Conservation (phyloP, 2,329 filamentous ascomycete species). For the Dothideomycetidae sp. region DNA sequence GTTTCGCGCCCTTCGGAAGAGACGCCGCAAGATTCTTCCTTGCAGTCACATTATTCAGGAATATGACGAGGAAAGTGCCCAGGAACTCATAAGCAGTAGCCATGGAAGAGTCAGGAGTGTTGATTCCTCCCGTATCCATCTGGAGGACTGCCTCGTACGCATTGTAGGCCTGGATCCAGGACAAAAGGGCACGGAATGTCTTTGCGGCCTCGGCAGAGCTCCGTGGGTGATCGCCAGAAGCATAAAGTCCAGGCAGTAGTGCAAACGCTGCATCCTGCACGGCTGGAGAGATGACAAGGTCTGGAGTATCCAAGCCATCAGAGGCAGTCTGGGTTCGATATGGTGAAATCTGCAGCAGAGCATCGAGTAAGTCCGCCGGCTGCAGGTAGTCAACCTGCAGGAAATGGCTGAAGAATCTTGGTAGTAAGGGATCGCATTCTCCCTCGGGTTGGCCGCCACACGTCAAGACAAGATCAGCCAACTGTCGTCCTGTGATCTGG, state of each 20-base stretch:
- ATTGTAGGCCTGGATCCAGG: conserved; percentile 19
- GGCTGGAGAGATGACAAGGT: conserved; percentile 14
- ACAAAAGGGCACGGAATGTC: conserved; percentile 15
- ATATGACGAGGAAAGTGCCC: conserved; percentile 17
- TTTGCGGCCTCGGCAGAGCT: conserved; percentile 12
- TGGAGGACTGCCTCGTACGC: conserved; percentile 20
- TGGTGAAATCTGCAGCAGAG: conserved; percentile 18
- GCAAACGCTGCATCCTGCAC: conserved; percentile 22
- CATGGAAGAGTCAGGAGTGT: conserved; percentile 15
- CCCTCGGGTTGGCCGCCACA: conserved; percentile 3
- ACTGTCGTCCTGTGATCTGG: conserved; percentile 4
- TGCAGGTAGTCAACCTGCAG: conserved; percentile 15
- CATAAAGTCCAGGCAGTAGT: conserved; percentile 17
- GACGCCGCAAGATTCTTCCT: conserved; percentile 5
- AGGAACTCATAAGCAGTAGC: conserved; percentile 21
- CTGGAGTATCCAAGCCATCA: conserved; percentile 1
- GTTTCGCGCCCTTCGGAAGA: conserved; percentile 12
- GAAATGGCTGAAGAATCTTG: conserved; percentile 17
- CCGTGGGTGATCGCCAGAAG: conserved; percentile 13
- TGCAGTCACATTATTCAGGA: conserved; percentile 16
- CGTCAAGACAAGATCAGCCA: conserved; percentile 8
- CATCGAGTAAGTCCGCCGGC: conserved; percentile 18
- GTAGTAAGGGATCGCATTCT: conserved; percentile 17
- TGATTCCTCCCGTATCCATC: conserved; percentile 16
- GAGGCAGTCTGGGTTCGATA: conserved; percentile 8